Evolutionary conservation across 2,329 filamentous ascomycete genomes (phyloP).

Genomic region (Pseudophaeomoniella oleicola): DNA sequence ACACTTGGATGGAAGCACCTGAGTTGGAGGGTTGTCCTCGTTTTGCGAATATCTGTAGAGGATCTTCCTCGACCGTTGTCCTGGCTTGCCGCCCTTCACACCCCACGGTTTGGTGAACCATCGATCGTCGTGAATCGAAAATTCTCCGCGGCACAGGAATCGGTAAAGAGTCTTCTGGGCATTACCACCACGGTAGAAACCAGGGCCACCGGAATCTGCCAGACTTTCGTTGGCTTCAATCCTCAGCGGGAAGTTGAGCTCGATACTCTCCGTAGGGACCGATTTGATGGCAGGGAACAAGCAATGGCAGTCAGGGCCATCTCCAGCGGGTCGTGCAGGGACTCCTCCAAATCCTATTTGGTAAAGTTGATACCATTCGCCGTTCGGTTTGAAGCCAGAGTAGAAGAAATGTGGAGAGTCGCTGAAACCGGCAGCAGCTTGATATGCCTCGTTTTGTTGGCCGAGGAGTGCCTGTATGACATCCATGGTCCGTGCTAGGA

Average conservation of each 20-base stretch:
- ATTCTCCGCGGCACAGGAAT: slow-evolving; percentile 30
- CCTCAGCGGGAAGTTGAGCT: slow-evolving; percentile 33
- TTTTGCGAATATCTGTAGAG: slow-evolving; percentile 25
- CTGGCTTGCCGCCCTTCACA: slow-evolving; percentile 31
- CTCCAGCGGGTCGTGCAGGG: slow-evolving; percentile 30
- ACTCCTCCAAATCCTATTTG: slow-evolving; percentile 37
- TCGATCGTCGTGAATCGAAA: slow-evolving; percentile 33
- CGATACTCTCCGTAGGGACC: slow-evolving; percentile 33
- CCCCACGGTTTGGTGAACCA: slow-evolving; percentile 37
- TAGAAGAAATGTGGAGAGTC: slow-evolving; percentile 37
- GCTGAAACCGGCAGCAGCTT: slow-evolving; percentile 34
- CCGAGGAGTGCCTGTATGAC: slow-evolving; percentile 36
- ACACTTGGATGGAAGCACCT: slow-evolving; percentile 28
- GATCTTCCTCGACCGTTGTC: slow-evolving; percentile 26
- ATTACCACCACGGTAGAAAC: slow-evolving; percentile 33
- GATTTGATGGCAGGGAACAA: slow-evolving; percentile 37
- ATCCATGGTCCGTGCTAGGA: slow-evolving; percentile 33
- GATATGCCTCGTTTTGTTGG: slow-evolving; percentile 29
- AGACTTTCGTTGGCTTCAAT: slow-evolving; percentile 34
- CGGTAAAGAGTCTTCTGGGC: slow-evolving; percentile 33
- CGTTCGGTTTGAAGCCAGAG: slow-evolving; percentile 32
- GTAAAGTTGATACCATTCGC: slow-evolving; percentile 35
- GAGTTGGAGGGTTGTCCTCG: slow-evolving; percentile 12
- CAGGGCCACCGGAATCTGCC: slow-evolving; percentile 31
- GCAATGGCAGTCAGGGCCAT: slow-evolving; percentile 35